Evolutionary conservation across 2,329 filamentous ascomycete genomes (phyloP).

Genomic region (Fusarium redolens): DNA sequence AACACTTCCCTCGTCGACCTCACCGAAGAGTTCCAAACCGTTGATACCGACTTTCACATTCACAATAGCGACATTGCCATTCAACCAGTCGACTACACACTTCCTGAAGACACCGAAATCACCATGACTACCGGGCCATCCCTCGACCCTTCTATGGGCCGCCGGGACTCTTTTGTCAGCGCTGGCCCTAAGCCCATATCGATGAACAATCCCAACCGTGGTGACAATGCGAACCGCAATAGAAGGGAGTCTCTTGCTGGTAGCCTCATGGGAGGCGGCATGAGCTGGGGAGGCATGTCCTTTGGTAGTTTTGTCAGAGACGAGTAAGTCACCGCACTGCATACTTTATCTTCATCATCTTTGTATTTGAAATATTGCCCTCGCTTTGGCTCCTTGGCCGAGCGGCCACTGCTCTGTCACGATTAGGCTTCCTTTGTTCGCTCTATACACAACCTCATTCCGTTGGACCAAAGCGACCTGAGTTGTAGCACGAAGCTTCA

Average conservation of each 20-base stretch:
- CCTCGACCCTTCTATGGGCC: conserved; percentile 67
- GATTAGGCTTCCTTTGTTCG: neutral
- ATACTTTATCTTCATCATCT: conserved; percentile 11
- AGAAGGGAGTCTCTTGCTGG: conserved; percentile 72
- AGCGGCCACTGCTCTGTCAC: neutral
- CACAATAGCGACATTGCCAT: neutral
- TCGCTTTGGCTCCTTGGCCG: conserved; percentile 4
- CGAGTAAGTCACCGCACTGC: conserved; percentile 76
- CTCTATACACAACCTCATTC: neutral
- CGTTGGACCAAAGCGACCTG: neutral
- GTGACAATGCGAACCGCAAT: conserved; percentile 64
- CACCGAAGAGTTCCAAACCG: conserved; percentile 4
- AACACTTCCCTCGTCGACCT: conserved; percentile 47
- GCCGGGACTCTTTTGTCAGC: conserved; percentile 74
- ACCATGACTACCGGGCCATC: conserved; percentile 70
- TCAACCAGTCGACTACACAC: neutral
- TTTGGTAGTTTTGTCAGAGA: conserved; percentile 97
- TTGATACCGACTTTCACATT: conserved; percentile 1
- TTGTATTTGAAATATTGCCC: conserved; percentile 8
- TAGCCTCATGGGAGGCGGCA: conserved; percentile 79
- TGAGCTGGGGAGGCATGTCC: conserved; percentile 97
- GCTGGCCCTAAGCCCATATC: conserved; percentile 74
- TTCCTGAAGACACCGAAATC: conserved; percentile 47
- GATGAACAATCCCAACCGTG: conserved; percentile 71
- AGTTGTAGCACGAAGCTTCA: neutral